Base-by-base conservation (phyloP, 2,329 filamentous ascomycete species). In the Teratosphaeria epicoccoides region DNA sequence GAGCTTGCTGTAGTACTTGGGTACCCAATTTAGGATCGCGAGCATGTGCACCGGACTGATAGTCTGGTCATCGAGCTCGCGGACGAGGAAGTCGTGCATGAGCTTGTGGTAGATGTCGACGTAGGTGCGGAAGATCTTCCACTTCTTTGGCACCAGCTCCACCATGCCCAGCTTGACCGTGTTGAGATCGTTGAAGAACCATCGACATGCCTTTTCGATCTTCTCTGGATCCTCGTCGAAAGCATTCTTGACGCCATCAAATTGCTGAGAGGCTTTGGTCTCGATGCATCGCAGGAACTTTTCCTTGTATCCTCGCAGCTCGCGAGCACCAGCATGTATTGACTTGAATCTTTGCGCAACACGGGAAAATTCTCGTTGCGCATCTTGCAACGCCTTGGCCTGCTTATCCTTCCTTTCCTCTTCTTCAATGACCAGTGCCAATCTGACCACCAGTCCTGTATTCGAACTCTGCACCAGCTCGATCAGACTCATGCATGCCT, bases 111-210 rank as follows among this genome's bases (percentile, higher is more conserved):
- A 98, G 55, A 95, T 90, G 62, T 86, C 80, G 54, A 83, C 85
- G 68, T 95, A 98, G 1, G 87, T 93, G 66, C 86, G 84, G 72
- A 90, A 86, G 46, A 98, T 95, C 66, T 85, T 90, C 93, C 93
- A 98, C 69, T 93, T 95, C 71, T 87, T 91, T 7, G 94, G 93
- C 81, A 96, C 90, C 49, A 98, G 76, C 24, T 82, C 81, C 54
- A 86, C 81, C 87, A 98, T 95, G 64, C 93, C 91, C 56, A 94
- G 79, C 69, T 91, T 89, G 65, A 96, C 91, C 3, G 88, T 89
- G 69, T 94, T 95, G 33, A 98, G 79, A 68, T 98, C 91, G 72
- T 97, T 96, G 74, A 97, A 98, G 71, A 83, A 98, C 93, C 93
- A 98, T 64, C 87, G 87, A 71, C 95, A 81, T 58, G 81, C 83